These are phyloP conservation scores for Petunia secreta DNA, from an alignment of 257 asterid species.

Conservation along the genomic window DNA sequence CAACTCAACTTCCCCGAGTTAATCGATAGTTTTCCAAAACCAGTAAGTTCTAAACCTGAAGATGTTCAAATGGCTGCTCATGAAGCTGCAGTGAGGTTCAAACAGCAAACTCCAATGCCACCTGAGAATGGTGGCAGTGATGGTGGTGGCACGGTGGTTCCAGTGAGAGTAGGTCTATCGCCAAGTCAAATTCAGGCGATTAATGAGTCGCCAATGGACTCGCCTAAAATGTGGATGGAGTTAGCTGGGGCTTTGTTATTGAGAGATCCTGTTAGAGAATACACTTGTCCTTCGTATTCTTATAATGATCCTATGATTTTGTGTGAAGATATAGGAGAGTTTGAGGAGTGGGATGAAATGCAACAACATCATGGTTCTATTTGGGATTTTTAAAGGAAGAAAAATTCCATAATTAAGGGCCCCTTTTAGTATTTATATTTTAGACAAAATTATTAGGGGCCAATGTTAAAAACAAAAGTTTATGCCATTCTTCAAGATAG, in stretches of 20 bases:
- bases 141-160: conserved; percentile 4
- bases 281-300: neutral
- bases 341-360: conserved; percentile 40
- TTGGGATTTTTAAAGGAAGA: conserved; percentile 27
- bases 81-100: conserved; percentile 50
- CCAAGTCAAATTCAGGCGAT: conserved; percentile 63
- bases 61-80: conserved; percentile 56
- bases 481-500: neutral
- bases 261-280: conserved; percentile 19
- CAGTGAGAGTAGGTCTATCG: conserved; percentile 52
- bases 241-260: conserved; percentile 27
- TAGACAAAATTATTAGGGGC: conserved; percentile 11
- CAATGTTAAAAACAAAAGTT: neutral
- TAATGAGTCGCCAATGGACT: conserved; percentile 65
- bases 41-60: conserved; percentile 41
- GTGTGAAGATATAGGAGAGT: conserved; percentile 24
- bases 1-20: conserved; percentile 54
- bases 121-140: conserved; percentile 12
- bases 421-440: conserved; percentile 4
- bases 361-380: conserved; percentile 34
- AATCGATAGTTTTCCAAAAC: conserved; percentile 45
- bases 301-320: neutral
- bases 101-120: neutral
- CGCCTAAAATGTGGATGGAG: conserved; percentile 73
- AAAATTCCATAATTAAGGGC: neutral